Evolutionary conservation across 2,329 filamentous ascomycete genomes (phyloP), one percentile per base, ranked within the genome.

Genomic region (Passalora sequoiae): DNA sequence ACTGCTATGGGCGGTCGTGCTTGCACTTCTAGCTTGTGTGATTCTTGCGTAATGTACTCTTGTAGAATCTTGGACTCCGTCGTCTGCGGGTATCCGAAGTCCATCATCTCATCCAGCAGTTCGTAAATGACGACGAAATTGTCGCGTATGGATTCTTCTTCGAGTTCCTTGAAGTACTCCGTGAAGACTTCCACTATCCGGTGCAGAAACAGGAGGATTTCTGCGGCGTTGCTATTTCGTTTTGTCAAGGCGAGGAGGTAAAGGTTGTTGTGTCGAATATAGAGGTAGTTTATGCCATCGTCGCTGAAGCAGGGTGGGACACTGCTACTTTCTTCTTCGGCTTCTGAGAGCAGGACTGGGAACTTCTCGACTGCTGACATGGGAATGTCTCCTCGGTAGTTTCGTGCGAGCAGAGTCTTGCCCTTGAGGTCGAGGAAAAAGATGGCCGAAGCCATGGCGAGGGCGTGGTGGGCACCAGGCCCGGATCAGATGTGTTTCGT

Each of bases 111-210:
- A 64, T 98, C 92, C 51, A 98, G 79, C 49, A 98, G 72, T 70
- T 98, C 92, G 75, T 98, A 98, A 63, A 98, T 98, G 64, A 98
- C 83, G 67, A 98, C 92, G 65, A 98, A 98, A 73, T 98, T 98
- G 74, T 98, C 92, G 59, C 92, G 82, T 66, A 98, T 98, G 59
- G 88, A 95, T 70, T 98, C 92, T 68, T 98, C 92, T 69, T 98
- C 92, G 47, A 98, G 77, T 53, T 94, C 91, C 69, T 98, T 98
- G 77, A 98, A 98, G 74, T 98, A 98, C 70, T 98, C 92, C 47
- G 92, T 98, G 66, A 98, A 98, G 53, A 98, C 92, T 67, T 97
- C 92, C 62, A 98, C 92, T 43, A 98, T 80, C 69, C 95, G 94
- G 74, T 98, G 92, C 43, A 98, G 78, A 75, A 98, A 98, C 38